Evolutionary conservation across 768 basidiomycete genomes (phyloP), one percentile per base, ranked within the genome.

Genomic region (Pisolithus tinctorius): DNA sequence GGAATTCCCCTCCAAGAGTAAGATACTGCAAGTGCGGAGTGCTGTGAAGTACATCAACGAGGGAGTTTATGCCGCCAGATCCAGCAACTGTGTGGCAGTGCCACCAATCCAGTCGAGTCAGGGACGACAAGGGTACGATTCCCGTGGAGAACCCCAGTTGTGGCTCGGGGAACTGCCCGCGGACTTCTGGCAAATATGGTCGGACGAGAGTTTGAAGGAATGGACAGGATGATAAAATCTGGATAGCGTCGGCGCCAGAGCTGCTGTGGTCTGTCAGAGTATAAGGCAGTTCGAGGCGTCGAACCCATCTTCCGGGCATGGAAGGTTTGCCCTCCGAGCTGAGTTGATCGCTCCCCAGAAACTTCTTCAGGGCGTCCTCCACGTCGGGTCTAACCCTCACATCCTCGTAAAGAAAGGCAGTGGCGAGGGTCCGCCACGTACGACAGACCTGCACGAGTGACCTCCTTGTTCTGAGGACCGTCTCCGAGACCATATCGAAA

Each of bases 101-200:
- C 81, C 82, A 85, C 83, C 83, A 86, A 45, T 86, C 83, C 29
- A 87, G 72, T 26, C 83, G 78, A 41, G 74, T 77, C 38, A 87
- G 69, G 20, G 77, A 76, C 20, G 71, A 67, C 13, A 84, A 55
- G 4, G 74, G 60, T 3, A 80, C 63, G 49, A 65, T 69, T 13
- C 71, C 71, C 9, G 75, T 72, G 50, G 79, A 77, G 59, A 77
- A 80, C 26, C 83, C 78, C 64, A 78, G 86, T 31, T 65, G 69
- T 13, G 75, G 62, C 7, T 58, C 49, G 17, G 61, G 52, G 16
- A 63, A 57, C 40, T 56, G n/a, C 27, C 23, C 25, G 10, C 40
- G 34, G 34, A 34, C 13, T 4, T 34, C 34, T 34, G 34, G 10
- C 9, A 45, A 56, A 37, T 59, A 73, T 20, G 79, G 78, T 20